Evolutionary conservation across 176 grass and related monocot species (phyloP), one percentile per base, ranked within the genome.

Genomic region (Otatea glauca): DNA sequence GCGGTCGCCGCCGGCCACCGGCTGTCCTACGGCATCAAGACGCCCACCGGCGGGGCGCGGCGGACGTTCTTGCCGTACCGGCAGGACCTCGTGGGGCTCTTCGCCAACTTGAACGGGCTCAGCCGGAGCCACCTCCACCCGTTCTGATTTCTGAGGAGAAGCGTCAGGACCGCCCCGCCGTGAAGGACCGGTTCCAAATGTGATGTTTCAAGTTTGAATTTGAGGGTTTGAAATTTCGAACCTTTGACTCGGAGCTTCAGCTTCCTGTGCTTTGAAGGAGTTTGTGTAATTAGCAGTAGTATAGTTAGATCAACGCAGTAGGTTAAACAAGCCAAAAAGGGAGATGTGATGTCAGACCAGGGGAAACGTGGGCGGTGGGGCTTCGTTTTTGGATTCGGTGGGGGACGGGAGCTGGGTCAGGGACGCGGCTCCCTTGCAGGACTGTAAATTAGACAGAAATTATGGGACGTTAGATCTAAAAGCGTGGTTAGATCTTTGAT

Each of bases 51-150:
- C 41, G 56, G 32, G 67, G 14, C 15, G 21, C 81, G 93, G 44
- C 90, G 79, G n/a, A 93, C 96, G 83, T 98, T 95, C 69, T 67
- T 98, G 50, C 96, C 92, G 15, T 92, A 92, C 79, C 86, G 88
- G 48, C 88, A 74, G 70, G 79, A 86, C 17, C 82, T 92, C 78
- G 15, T 94, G 6, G 92, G 89, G 2, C 66, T 94, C 42, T 92
- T 92, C 78, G 85, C 84, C 37, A 82, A 70, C 27, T 45, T 70
- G 67, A 81, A 85, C 68, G 87, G 81, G 37, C 24, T 92, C 51
- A 83, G 66, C 37, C 89, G 87, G 68, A 80, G 61, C 21, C 62
- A 75, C 11, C 62, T 81, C 65, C 64, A 37, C 17, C 65, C 77
- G 58, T 79, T 78, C 53, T 85, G 68, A 90, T 2, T 20, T 43